These are phyloP conservation scores for Sarocladium strictum DNA, from an alignment of 2,329 filamentous ascomycete species.

Conservation along the genomic window DNA sequence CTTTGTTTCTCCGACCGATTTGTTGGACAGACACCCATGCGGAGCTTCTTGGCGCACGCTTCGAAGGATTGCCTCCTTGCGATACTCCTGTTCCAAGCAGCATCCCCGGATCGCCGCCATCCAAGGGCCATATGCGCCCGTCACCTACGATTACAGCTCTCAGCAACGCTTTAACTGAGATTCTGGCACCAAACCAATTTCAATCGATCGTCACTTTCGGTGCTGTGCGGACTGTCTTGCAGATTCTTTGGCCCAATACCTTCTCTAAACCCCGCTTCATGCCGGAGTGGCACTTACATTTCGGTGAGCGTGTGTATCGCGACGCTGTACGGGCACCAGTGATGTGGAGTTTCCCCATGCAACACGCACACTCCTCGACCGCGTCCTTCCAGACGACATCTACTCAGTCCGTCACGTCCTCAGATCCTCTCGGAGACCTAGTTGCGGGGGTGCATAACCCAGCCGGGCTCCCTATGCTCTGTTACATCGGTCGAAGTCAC, in stretches of 20 bases:
- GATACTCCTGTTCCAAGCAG: constrained; percentile 33
- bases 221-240: constrained; percentile 38
- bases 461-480: constrained; percentile 28
- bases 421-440: constrained; percentile 16
- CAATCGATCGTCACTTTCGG: constrained; percentile 27
- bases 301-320: constrained; percentile 38
- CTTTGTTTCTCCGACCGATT: constrained; percentile 47
- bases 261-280: constrained; percentile 23
- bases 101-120: constrained; percentile 26
- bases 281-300: constrained; percentile 43
- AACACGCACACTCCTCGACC: constrained; percentile 15
- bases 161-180: constrained; percentile 35
- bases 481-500: constrained; percentile 43
- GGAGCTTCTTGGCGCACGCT: constrained; percentile 40
- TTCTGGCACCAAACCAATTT: constrained; percentile 27
- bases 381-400: constrained; percentile 30
- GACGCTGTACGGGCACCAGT: constrained; percentile 41
- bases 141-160: constrained; percentile 37
- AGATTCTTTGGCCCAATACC: constrained; percentile 35
- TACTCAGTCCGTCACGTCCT: constrained; percentile 27
- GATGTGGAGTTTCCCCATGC: constrained; percentile 38
- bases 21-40: constrained; percentile 50
- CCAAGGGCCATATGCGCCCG: constrained; percentile 29
- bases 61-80: constrained; percentile 36
- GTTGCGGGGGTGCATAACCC: constrained; percentile 17